Evolutionary conservation across 352 stramenopile genomes (phyloP), one percentile per base, ranked within the genome.

Genomic region (Phytophthora citricola): DNA sequence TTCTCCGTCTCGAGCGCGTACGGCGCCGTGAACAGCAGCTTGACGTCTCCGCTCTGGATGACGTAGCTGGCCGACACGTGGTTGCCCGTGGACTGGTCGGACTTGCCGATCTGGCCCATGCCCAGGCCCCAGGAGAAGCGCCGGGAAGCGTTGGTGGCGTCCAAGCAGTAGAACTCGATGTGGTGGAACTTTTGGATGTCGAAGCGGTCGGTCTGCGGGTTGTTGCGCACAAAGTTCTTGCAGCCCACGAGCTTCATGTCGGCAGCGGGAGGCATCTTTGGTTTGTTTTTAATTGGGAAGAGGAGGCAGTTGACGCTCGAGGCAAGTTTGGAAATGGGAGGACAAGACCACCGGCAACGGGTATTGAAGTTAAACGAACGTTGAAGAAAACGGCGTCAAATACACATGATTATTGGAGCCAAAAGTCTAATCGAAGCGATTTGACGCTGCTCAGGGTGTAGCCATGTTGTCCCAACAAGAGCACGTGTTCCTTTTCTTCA

Each of bases 21-120:
- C 17, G 92, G 92, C 17, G 92, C 92, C 52, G 90, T 97, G 78
- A 97, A 95, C 38, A 95, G 83, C 53, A 98, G 79, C 49, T 78
- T 85, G 41, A 97, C 69, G 6, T 96, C 81, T 58, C 81, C 76
- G 50, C 84, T 95, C 51, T 90, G 74, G 27, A 95, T 68, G 45
- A 96, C 88, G 73, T 97, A 96, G 76, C 81, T 95, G 27, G 89
- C 89, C 63, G 84, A 91, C 49, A 79, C 58, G 66, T 92, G 85
- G 79, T 97, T 97, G 56, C 88, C 89, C 54, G 91, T 96, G 64
- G 82, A 94, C 71, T 93, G 81, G 77, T 95, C 85, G 38, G 85
- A 92, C 75, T 96, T 94, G 68, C 66, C 88, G 17, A 93, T 80
- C 36, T 88, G 71, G 38, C 79, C 73, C 76, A 97, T 91, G 44